Conservation (phyloP, 2,329 filamentous ascomycete species). For the Leptographium flavum region DNA sequence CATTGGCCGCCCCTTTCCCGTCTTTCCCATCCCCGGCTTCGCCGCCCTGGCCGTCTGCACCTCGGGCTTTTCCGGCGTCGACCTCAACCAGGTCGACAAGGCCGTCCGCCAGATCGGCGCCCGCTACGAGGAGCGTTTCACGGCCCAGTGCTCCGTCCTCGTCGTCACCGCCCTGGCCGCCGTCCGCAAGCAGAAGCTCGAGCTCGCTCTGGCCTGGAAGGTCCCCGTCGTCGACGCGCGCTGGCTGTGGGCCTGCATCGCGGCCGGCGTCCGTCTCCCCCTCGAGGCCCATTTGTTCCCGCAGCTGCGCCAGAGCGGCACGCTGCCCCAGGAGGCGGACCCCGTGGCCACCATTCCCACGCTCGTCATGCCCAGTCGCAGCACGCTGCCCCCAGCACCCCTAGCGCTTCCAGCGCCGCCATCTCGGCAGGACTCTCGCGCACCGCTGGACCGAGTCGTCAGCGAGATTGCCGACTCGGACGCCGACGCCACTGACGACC, state of each 20-base stretch:
- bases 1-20: constrained; percentile 62
- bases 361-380: constrained; percentile 4
- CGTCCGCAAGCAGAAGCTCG: constrained; percentile 61
- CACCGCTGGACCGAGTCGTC: constrained; percentile 17
- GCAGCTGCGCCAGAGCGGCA: constrained; percentile 22
- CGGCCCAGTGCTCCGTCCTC: constrained; percentile 57
- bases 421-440: neutral
- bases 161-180: constrained; percentile 48
- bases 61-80: constrained; percentile 70
- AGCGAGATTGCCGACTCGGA: constrained; percentile 30
- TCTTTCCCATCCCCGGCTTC: constrained; percentile 58
- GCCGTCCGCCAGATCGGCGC: constrained; percentile 64
- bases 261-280: constrained; percentile 33
- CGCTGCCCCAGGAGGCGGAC: neutral
- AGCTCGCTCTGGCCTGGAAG: constrained; percentile 57
- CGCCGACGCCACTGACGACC: constrained; percentile 13
- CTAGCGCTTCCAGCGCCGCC: neutral
- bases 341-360: constrained; percentile 7
- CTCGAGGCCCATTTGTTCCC: constrained; percentile 32
- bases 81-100: constrained; percentile 73
- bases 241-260: constrained; percentile 78
- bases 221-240: constrained; percentile 69
- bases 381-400: neutral
- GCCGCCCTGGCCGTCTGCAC: constrained; percentile 58
- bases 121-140: constrained; percentile 65